Percentiles rank a stretch among this genome's conserved stretches.
Evolutionary conservation across 768 basidiomycete genomes (phyloP).

Genomic region (Bullera alba): DNA sequence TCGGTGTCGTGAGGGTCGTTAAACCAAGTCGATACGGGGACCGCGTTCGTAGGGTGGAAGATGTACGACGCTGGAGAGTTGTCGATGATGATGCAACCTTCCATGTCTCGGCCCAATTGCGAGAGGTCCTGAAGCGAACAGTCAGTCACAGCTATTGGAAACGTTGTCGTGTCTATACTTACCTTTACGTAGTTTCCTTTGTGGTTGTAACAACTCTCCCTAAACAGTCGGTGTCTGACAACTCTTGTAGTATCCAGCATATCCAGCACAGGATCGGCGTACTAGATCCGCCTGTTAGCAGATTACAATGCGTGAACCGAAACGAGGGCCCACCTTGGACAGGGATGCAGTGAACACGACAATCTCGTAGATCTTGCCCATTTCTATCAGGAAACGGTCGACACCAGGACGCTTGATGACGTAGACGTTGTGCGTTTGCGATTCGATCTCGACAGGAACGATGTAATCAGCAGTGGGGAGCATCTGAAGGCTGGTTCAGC

Average conservation of each 20-base stretch:
- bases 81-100: constrained; percentile 93
- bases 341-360: constrained; percentile 97
- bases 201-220: constrained; percentile 98
- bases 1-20: constrained; percentile 98
- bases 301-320: constrained; percentile 1
- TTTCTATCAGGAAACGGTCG: constrained; percentile 90
- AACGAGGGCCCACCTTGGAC: constrained; percentile 89
- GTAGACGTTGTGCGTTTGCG: constrained; percentile 96
- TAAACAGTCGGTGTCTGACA: constrained; percentile 86
- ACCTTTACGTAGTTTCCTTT: constrained; percentile 99
- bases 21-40: constrained; percentile 99
- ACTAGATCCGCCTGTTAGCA: constrained; percentile 52
- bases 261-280: constrained; percentile 96
- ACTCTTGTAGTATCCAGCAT: constrained; percentile 89
- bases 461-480: constrained; percentile 93
- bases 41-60: constrained; percentile 98
- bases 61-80: constrained; percentile 99
- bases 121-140: constrained; percentile 69
- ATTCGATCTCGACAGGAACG: constrained; percentile 98
- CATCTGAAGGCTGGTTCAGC: no score
- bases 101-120: constrained; percentile 87
- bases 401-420: constrained; percentile 98
- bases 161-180: constrained; percentile 12
- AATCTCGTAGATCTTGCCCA: constrained; percentile 97
- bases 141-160: not conserved